phyloP scores from a whole-genome alignment of 1,284 basidiomycete species.

The Puccinia triticina region DNA sequence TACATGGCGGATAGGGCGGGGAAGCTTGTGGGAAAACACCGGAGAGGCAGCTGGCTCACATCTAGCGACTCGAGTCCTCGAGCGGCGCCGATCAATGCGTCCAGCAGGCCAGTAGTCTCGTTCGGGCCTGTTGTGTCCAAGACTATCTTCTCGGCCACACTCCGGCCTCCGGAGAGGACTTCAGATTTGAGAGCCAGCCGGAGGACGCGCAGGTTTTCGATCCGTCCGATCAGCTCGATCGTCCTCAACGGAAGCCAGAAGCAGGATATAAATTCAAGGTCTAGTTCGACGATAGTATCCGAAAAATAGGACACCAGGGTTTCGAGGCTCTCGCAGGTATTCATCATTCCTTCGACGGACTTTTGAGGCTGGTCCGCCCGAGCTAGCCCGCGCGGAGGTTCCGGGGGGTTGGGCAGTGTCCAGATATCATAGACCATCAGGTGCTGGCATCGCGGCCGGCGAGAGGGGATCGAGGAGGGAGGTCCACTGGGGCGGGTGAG shows the following conservation, averaged over 20 bases:
- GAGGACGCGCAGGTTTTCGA: conserved; percentile 17
- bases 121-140: background rate
- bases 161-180: background rate
- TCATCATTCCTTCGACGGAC: background rate
- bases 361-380: background rate
- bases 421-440: conserved; percentile 28
- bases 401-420: background rate
- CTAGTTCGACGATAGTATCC: conserved; percentile 39
- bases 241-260: conserved; percentile 23
- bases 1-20: background rate
- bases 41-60: conserved; percentile 19
- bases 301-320: conserved; percentile 3
- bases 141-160: background rate
- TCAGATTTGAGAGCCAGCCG: conserved; percentile 23
- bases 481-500: background rate
- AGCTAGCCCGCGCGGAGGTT: background rate
- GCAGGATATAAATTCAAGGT: conserved; percentile 28
- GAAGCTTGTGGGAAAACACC: conserved; percentile 20
- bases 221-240: conserved; percentile 9
- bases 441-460: conserved; percentile 10
- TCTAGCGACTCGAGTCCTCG: conserved; percentile 20
- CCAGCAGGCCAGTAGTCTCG: background rate
- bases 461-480: background rate
- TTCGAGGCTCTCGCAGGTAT: conserved; percentile 1
- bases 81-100: background rate